Conservation (phyloP, 306 rosid species). For the Cucurbita moschata region DNA sequence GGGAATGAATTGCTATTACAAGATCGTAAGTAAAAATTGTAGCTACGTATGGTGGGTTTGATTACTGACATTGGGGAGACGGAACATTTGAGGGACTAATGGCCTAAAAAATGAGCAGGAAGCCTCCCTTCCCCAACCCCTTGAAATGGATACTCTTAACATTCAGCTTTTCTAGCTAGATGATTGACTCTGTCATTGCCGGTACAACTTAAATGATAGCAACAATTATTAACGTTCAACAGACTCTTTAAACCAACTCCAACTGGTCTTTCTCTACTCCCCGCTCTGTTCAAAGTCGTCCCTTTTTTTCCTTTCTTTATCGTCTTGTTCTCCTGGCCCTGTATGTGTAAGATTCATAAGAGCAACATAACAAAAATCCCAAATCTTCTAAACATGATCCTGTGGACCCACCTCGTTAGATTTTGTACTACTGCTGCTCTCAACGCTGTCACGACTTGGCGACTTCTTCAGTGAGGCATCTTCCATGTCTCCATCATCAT, state of each 20-base stretch:
- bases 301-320: slow-evolving; percentile 24
- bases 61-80: too few species aligned
- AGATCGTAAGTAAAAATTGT: background rate
- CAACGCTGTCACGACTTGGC: slow-evolving; percentile 14
- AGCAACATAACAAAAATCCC: background rate
- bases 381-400: background rate
- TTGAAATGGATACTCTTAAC: slow-evolving; percentile 7
- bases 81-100: background rate
- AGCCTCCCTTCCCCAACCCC: background rate
- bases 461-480: slow-evolving; percentile 13
- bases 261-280: slow-evolving; percentile 13
- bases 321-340: slow-evolving; percentile 14
- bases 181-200: slow-evolving; percentile 20
- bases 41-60: background rate
- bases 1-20: background rate
- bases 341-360: background rate
- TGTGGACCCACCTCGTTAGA: slow-evolving; percentile 5
- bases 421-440: background rate
- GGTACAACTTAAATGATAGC: slow-evolving; percentile 33
- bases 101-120: background rate
- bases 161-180: slow-evolving; percentile 20
- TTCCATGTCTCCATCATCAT: background rate
- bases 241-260: slow-evolving; percentile 30
- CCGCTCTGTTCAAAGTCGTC: slow-evolving; percentile 21
- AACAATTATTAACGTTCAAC: slow-evolving; percentile 32